Evolutionary conservation across 1,284 basidiomycete genomes (phyloP).

Genomic region (Ustilago crameri): DNA sequence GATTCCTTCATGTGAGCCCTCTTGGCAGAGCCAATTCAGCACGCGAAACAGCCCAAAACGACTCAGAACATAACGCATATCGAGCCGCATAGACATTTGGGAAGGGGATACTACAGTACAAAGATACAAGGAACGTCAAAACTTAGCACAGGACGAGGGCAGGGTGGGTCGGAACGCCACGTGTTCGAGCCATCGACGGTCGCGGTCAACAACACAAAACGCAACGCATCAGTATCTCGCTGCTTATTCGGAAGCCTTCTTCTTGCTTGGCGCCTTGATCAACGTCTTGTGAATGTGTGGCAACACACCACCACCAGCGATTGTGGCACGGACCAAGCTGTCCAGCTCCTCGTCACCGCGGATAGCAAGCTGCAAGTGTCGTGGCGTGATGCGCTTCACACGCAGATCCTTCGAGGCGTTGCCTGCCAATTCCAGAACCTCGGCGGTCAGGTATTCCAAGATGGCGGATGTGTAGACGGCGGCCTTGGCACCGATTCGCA

Average conservation of each 20-base stretch:
- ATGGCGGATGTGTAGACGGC: slow-evolving; percentile 92
- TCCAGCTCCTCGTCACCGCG: slow-evolving; percentile 92
- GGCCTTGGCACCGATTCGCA: slow-evolving; percentile 90
- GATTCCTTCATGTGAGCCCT: slow-evolving; percentile 65
- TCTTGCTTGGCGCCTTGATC: slow-evolving; percentile 56
- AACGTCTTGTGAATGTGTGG: slow-evolving; percentile 91
- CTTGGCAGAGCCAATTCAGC: too few species aligned
- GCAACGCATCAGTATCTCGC: neutral
- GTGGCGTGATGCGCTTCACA: slow-evolving; percentile 95
- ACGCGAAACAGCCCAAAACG: too few species aligned
- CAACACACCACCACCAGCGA: slow-evolving; percentile 85
- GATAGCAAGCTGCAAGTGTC: slow-evolving; percentile 90
- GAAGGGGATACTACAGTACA: slow-evolving; percentile 38
- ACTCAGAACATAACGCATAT: too few species aligned
- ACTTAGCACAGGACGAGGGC: slow-evolving; percentile 21
- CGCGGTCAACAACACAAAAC: neutral
- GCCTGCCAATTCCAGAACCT: slow-evolving; percentile 91
- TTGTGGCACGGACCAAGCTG: slow-evolving; percentile 72
- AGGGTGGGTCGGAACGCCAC: slow-evolving; percentile 6
- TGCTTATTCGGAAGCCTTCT: slow-evolving; percentile 38
- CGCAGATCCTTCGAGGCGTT: slow-evolving; percentile 96
- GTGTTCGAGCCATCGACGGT: neutral
- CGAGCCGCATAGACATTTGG: slow-evolving; percentile 7
- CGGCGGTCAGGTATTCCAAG: slow-evolving; percentile 88
- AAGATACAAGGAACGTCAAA: slow-evolving; percentile 31